Evolutionary conservation across 768 basidiomycete species (phyloP), one percentile per base, ranked within the genome.

Genomic region (Boletus huronensis): DNA sequence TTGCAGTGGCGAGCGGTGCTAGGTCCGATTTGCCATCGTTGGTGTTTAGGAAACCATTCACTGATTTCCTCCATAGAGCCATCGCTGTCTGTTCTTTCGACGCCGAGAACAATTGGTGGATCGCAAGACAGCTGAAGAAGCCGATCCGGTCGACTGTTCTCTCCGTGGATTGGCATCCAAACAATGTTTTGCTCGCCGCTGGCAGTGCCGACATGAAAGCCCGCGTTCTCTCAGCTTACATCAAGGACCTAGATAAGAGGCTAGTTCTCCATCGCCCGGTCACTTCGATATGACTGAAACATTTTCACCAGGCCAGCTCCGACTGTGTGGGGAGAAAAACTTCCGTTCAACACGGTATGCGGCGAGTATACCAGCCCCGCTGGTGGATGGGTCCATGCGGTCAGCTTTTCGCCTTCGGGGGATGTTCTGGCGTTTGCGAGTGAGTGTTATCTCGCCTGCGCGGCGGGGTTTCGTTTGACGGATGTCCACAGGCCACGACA

Each of bases 151-250:
- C 93, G 5, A 99, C 97, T 1, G 95, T 99, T 14, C 78, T 98
- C 39, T 84, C 87, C 5, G 77, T 99, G 61, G 96, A 98, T 61
- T 99, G 97, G 97, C 97, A 99, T 69, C 95, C 97, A 26, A 98
- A 98, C 79, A 98, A 97, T 68, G 95, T 98, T 14, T 78, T 99
- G 6, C 84, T 99, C 26, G 97, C 96, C 5, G 90, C 96, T 34
- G 97, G 97, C n/a, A 87, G 92, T 54, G 94, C 96, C 0, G 97
- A 99, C 67, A 93, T 93, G 84, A 96, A 96, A 73, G 97, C 97
- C 11, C 83, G 95, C 19, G 97, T 99, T 8, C 91, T 98, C 72
- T 98, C 95, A 1, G 97, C 94, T 4, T 98, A 93, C 72, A 95
- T 98, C 76, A 99, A 99, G 77, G 97, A 97, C 63, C 86, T 98